Evolutionary conservation across 805 yeast genomes (phyloP), one percentile per base, ranked within the genome.

Genomic region (Tetrapisispora arboricola): DNA sequence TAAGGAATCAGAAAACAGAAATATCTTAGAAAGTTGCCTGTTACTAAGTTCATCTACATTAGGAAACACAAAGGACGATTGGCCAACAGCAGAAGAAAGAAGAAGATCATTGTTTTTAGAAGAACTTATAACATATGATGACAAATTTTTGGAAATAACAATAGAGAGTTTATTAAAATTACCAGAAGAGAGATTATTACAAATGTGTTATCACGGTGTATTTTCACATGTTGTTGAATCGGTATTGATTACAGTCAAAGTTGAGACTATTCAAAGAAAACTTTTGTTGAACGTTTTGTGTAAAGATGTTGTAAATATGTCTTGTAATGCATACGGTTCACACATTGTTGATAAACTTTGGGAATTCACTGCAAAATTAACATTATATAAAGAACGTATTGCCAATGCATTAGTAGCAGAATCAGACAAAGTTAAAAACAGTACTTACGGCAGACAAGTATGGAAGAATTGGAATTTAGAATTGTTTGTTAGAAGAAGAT

Each of bases 401-500:
- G 96, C 94, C 0, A 71, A 72, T 19, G 80, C 78, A 44, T 64
- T 90, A 44, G 53, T 66, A 21, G 70, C 66, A 15, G 72, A 78
- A 32, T 72, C 79, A 30, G 80, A 75, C 29, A 69, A 71, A 45
- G 82, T 92, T 33, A 87, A 92, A 65, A 85, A 80, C 45, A 84
- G 95, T 55, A 73, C 68, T 11, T 92, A 90, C 55, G 98, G 98
- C 27, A 76, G 80, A 56, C 72, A 78, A 51, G 97, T 92, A 1
- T 92, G 96, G 97, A 84, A 81, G 58, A 90, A 90, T 60, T 92
- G 96, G 96, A 65, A 73, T 24, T 72, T 90, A 80, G 97, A 92
- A 58, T 63, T 79, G 51, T 90, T 77, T 53, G 57, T 46, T 16
- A 42, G 54, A 36, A 50, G 49, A 37, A 45, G 45, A 58, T 75